Base-by-base conservation (phyloP, 23 red algal genomes). In the Chondrus crispus region DNA sequence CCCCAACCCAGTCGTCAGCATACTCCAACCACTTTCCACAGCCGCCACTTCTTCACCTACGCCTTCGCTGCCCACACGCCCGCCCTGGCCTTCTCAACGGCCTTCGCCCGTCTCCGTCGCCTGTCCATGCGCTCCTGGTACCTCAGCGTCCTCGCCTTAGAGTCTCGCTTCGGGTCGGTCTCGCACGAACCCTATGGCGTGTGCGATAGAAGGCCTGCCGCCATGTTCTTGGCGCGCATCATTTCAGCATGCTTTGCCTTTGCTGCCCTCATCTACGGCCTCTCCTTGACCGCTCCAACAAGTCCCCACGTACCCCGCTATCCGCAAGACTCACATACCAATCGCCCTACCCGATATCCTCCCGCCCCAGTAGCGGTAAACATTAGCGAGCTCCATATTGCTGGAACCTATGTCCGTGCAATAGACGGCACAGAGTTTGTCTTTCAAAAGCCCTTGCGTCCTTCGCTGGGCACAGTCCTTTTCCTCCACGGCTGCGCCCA, bases 401-500 rank as follows among this genome's bases (percentile, higher is more conserved):
- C 60, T 39, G 69, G 69, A 16, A 90, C 26, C 45, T 53, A 41
- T n/a, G 47, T 63, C 46, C 30, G 24, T 16, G 30, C 87, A 20
- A 24, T 37, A 5, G 87, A 90, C 54, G 87, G 87, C 20, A 90
- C 87, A n/a, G 53, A 79, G 80, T 26, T 78, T 32, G 71, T 90
- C 32, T 63, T 80, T 19, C 87, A 90, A 36, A 57, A 20, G 10
- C 62, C 72, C 22, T 1, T 8, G 4, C 42, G 48, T 46, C 8
- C 71, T 7, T 54, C 71, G 16, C 52, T 20, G 0, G 87, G 73
- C 40, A 90, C 87, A 12, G 41, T 90, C 53, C 53, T 90, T 19
- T 53, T 90, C 3, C 38, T 90, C n/a, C 87, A 81, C 46, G 87
- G 87, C 11, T 90, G 87, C 41, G 64, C 71, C 16, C 87, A 90